These are phyloP conservation scores for Chenopodium formosanum DNA, from an alignment of 148 eudicot genomes.

Conservation along the genomic window DNA sequence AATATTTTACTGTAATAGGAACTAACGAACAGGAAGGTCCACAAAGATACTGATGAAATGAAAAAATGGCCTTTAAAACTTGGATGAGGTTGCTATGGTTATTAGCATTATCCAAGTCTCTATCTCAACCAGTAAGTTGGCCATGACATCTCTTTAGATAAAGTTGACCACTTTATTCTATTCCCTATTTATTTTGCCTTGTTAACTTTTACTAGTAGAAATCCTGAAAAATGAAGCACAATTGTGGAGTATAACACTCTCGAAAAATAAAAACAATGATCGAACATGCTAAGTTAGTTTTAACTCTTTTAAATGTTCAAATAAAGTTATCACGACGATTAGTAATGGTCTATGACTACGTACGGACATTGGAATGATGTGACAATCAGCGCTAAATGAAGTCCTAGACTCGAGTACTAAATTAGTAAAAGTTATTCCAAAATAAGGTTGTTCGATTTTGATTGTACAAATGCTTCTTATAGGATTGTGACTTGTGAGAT, in stretches of 20 bases:
- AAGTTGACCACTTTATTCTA: neutral
- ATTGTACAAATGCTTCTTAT: neutral
- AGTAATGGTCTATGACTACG: too few species aligned
- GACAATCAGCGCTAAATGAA: neutral
- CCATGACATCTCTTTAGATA: neutral
- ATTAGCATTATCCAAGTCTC: neutral
- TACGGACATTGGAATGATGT: neutral
- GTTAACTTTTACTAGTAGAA: too few species aligned
- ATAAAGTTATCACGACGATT: too few species aligned
- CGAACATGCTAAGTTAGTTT: too few species aligned
- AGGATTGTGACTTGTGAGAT: neutral
- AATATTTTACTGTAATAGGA: neutral
- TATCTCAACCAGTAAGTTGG: neutral
- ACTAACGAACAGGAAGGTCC: neutral
- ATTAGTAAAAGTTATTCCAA: too few species aligned
- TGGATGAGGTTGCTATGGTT: slow-evolving; percentile 17
- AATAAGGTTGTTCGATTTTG: neutral
- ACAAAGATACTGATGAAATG: neutral
- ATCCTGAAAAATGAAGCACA: too few species aligned
- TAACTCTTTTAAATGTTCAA: too few species aligned
- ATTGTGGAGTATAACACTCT: too few species aligned
- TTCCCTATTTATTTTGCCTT: neutral
- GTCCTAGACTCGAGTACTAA: too few species aligned
- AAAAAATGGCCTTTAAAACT: slow-evolving; percentile 1
- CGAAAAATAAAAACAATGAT: too few species aligned